Base-by-base conservation (phyloP, 805 yeast genomes). In the Schwanniomyces occidentalis region DNA sequence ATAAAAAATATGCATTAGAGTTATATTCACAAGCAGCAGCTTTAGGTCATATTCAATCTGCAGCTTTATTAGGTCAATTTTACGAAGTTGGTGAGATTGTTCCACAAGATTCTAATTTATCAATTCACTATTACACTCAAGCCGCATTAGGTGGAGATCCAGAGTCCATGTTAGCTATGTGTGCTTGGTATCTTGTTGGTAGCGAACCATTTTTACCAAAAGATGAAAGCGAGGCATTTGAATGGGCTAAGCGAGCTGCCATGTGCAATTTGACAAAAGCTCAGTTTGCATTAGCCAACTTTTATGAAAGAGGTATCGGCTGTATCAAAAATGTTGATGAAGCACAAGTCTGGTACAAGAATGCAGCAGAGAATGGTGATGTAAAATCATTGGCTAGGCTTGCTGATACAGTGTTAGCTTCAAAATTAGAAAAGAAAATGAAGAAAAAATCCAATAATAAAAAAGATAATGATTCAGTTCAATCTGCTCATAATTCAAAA, bases 111-210 rank as follows among this genome's bases (percentile, higher is more conserved):
- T 69, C 89, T 1, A 83, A 85, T 44, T 68, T 91, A 30, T 84
- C 95, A 1, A 86, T 93, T 27, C 97, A 93, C 57, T 91, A 90
- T 56, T 91, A 87, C 58, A 89, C 95, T 0, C 80, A 85, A 44
- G 96, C 96, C 0, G 96, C 98, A 0, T 58, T 82, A 19, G 82
- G 82, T 4, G 96, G 96, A 5, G 95, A 93, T 57, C 75, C 95
- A 1, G 80, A 76, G 30, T 82, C 95, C 8, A 93, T 91, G 95
- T 69, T 91, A 51, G 90, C 95, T 2, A 70, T 91, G 66, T 90
- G 97, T 58, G 96, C 97, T 1, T 93, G 98, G 97, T 93, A 91
- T 56, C 69, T 91, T 59, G 83, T 88, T 17, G 99, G 99, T 0
- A 81, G 86, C 21, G 90, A 85, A 21, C 90, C 93, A n/a, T 76